phyloP scores from a whole-genome alignment of 257 asterid genomes.

The Primulina tabacum region DNA sequence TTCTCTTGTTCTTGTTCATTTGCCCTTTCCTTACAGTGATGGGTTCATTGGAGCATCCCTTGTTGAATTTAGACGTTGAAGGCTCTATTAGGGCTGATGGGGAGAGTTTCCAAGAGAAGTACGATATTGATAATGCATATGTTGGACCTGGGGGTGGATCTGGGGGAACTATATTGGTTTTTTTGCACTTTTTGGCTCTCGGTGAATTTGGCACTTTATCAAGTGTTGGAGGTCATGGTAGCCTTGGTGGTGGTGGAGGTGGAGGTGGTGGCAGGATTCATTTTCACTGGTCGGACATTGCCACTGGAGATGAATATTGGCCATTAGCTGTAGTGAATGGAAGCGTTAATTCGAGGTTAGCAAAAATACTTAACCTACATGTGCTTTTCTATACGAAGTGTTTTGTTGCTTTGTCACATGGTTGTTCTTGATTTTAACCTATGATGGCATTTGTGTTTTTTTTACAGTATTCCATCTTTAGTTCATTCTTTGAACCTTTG shows the following conservation, averaged over 20 bases:
- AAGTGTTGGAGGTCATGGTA: constrained; percentile 84
- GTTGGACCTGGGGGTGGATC: constrained; percentile 96
- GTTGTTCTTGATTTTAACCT: constrained; percentile 21
- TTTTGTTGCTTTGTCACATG: constrained; percentile 2
- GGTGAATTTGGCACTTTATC: constrained; percentile 63
- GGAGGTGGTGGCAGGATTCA: constrained; percentile 99
- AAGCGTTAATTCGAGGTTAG: constrained; percentile 70
- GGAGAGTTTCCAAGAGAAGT: constrained; percentile 36
- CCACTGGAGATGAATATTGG: constrained; percentile 91
- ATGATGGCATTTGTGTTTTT: neutral
- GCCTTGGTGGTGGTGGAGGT: constrained; percentile 75
- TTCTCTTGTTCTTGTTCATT: constrained; percentile 15
- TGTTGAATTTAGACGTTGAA: constrained; percentile 54
- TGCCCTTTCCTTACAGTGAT: constrained; percentile 56
- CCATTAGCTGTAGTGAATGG: constrained; percentile 84
- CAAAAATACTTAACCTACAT: constrained; percentile 19
- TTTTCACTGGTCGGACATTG: constrained; percentile 93
- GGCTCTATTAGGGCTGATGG: constrained; percentile 89
- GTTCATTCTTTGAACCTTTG: neutral
- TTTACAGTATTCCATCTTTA: neutral
- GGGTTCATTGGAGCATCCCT: constrained; percentile 88
- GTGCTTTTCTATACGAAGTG: constrained; percentile 17
- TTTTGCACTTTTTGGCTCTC: constrained; percentile 60
- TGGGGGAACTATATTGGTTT: constrained; percentile 90
- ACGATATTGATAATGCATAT: constrained; percentile 21